These are phyloP conservation scores for Aspergillus floridensis DNA, from an alignment of 2,329 filamentous ascomycete genomes.

Conservation along the genomic window DNA sequence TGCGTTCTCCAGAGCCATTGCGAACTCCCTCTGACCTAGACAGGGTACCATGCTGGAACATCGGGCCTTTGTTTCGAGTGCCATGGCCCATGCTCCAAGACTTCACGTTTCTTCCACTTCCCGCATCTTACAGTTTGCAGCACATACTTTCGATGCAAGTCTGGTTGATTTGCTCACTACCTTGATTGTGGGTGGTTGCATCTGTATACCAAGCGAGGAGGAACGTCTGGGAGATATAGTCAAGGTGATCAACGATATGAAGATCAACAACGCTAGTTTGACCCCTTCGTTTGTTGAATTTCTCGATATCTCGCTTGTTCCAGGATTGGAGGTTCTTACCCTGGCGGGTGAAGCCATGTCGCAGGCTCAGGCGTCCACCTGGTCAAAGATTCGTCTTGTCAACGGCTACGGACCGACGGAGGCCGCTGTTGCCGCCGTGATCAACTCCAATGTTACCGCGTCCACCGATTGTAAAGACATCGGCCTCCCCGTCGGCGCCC, in stretches of 20 bases:
- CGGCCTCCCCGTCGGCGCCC: conserved; percentile 33
- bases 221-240: conserved; percentile 52
- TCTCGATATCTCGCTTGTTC: conserved; percentile 44
- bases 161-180: conserved; percentile 55
- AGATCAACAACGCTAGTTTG: conserved; percentile 55
- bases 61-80: conserved; percentile 55
- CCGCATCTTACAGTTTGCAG: conserved; percentile 58
- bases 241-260: conserved; percentile 52
- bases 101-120: conserved; percentile 51
- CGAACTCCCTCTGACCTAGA: conserved; percentile 8
- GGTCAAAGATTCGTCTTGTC: conserved; percentile 39
- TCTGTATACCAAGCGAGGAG: conserved; percentile 56
- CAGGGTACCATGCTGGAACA: conserved; percentile 64
- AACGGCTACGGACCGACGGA: conserved; percentile 49
- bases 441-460: conserved; percentile 33
- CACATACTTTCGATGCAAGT: conserved; percentile 56
- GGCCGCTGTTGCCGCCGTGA: conserved; percentile 35
- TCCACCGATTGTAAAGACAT: conserved; percentile 36
- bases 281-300: conserved; percentile 58
- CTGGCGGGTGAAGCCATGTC: conserved; percentile 53
- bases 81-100: conserved; percentile 52
- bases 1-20: conserved; percentile 14
- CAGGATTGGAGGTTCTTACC: conserved; percentile 42
- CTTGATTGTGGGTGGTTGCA: conserved; percentile 55
- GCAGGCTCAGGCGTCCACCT: conserved; percentile 35